Percentiles rank a stretch among this genome's conserved stretches.
Conservation (phyloP, 2,329 filamentous ascomycete genomes). For the Penicillium hordei region DNA sequence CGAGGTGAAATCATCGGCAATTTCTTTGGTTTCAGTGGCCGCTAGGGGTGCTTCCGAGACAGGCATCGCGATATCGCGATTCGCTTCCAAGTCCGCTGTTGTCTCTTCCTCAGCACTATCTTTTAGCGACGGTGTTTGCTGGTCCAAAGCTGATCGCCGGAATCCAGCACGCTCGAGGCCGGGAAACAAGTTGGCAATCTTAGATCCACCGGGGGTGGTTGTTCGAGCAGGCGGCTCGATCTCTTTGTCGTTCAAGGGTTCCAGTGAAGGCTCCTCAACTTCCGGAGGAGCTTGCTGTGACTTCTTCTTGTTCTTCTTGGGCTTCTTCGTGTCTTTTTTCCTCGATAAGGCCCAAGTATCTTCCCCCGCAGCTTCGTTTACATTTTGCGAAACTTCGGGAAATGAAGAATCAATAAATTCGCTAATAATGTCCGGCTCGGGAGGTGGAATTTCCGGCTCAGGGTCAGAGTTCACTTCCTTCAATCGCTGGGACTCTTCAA, state of each 20-base stretch:
- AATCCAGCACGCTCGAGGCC: conserved; percentile 36
- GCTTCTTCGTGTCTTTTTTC: conserved; percentile 28
- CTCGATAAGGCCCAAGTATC: conserved; percentile 19
- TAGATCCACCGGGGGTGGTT: conserved; percentile 26
- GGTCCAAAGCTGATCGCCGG: conserved; percentile 26
- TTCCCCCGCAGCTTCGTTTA: conserved; percentile 10
- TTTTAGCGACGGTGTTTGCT: conserved; percentile 32
- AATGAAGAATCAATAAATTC: conserved; percentile 31
- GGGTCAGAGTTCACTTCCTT: conserved; percentile 26
- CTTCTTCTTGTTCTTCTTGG: conserved; percentile 35
- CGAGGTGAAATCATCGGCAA: conserved; percentile 41
- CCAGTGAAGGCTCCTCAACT: conserved; percentile 1
- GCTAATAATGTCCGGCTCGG: conserved; percentile 25
- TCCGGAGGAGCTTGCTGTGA: conserved; percentile 18
- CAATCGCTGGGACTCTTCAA: conserved; percentile 24
- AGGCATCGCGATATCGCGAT: conserved; percentile 49
- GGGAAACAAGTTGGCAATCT: conserved; percentile 38
- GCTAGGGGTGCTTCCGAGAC: conserved; percentile 46
- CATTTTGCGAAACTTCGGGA: conserved; percentile 25
- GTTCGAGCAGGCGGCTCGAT: conserved; percentile 23
- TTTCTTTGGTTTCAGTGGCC: conserved; percentile 40
- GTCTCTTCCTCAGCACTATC: conserved; percentile 45
- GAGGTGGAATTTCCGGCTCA: conserved; percentile 18
- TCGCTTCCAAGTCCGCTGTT: conserved; percentile 27
- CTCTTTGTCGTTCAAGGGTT: conserved; percentile 20